phyloP scores from a whole-genome alignment of 1,284 basidiomycete genomes.

The Athelia psychrophila region DNA sequence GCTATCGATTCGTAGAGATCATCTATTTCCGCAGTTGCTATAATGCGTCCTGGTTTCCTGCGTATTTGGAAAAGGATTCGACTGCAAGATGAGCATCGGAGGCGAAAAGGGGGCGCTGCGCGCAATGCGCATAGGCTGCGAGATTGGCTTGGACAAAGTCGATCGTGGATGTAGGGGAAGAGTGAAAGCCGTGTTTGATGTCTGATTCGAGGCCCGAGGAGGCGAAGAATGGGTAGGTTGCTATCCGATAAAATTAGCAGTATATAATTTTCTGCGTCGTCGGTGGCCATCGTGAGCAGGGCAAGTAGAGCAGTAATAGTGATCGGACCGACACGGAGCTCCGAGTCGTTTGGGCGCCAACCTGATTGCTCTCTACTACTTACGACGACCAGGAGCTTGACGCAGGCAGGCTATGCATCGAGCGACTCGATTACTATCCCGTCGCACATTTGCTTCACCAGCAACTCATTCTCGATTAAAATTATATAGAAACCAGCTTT shows the following conservation, averaged over 20 bases:
- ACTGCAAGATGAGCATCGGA: conserved; percentile 59
- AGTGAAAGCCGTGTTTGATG: conserved; percentile 80
- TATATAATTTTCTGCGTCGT: conserved; percentile 56
- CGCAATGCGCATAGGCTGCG: conserved; percentile 69
- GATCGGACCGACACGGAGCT: no score
- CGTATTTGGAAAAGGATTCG: conserved; percentile 16
- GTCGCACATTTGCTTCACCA: no score
- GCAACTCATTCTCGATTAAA: no score
- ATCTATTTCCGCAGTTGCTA: conserved; percentile 58
- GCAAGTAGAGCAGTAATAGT: background rate
- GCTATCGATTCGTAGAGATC: conserved; percentile 82
- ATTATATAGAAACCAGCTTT: no score
- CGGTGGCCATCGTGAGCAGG: background rate
- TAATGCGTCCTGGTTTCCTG: conserved; percentile 27
- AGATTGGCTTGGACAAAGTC: conserved; percentile 73
- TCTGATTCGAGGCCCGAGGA: conserved; percentile 93
- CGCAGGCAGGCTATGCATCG: no score
- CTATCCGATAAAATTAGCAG: conserved; percentile 77
- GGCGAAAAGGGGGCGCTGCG: conserved; percentile 65
- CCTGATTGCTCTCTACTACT: no score
- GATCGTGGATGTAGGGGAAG: conserved; percentile 34
- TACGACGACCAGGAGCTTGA: no score
- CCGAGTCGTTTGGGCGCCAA: no score
- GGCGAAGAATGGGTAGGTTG: conserved; percentile 89
- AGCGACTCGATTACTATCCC: no score